Evolutionary conservation across 106 monocot species (phyloP).

Genomic region (Hemerocallis citrina): DNA sequence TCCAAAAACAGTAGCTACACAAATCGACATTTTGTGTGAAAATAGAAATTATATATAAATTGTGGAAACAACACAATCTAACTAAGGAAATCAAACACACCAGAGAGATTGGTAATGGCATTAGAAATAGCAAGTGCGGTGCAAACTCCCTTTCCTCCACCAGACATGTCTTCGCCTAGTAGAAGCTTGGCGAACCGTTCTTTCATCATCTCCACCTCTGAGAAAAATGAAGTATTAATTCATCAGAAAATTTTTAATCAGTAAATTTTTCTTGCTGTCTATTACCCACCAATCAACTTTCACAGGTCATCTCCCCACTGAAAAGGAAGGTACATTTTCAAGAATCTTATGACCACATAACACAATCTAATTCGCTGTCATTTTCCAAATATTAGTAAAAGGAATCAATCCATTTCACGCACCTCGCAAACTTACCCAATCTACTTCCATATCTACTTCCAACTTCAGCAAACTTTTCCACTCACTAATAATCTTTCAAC

Average conservation of each 20-base stretch:
- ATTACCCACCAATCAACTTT: too few relatives aligned
- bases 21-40: not conserved
- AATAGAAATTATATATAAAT: not conserved
- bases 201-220: constrained; percentile 99
- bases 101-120: constrained; percentile 96
- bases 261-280: not conserved
- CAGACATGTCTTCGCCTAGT: constrained; percentile 96
- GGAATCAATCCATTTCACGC: too few relatives aligned
- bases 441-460: too few relatives aligned
- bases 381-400: too few relatives aligned
- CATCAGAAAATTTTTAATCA: not conserved
- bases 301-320: too few relatives aligned
- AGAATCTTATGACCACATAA: too few relatives aligned
- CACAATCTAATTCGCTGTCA: too few relatives aligned
- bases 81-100: constrained; percentile 20
- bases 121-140: constrained; percentile 95
- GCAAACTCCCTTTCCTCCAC: constrained; percentile 90
- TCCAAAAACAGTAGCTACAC: constrained; percentile 84
- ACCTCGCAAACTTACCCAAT: too few relatives aligned
- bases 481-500: too few relatives aligned
- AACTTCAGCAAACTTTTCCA: too few relatives aligned
- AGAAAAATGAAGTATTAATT: not conserved
- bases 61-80: too few relatives aligned
- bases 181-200: constrained; percentile 92
- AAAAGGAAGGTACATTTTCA: too few relatives aligned